Evolutionary conservation across 768 basidiomycete genomes (phyloP).

Genomic region (Hemileccinum impolitum): DNA sequence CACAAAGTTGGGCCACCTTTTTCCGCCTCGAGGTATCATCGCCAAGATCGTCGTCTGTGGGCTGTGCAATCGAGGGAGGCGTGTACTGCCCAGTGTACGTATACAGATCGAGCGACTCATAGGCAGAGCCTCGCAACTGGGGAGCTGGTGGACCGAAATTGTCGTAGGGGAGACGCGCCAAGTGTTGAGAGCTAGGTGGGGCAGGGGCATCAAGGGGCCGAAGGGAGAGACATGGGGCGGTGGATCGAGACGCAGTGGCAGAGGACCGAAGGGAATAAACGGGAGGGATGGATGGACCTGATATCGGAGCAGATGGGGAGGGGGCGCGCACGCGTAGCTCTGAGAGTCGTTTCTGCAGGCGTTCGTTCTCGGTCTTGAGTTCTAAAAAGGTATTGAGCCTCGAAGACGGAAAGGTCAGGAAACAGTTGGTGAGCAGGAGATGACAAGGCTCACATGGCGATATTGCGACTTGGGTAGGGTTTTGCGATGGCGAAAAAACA

Average conservation of each 20-base stretch:
- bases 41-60: constrained; percentile 39
- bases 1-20: constrained; percentile 42
- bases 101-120: constrained; percentile 20
- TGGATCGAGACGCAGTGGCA: constrained; percentile 20
- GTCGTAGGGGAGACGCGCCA: constrained; percentile 12
- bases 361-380: constrained; percentile 85
- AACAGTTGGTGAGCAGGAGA: background rate
- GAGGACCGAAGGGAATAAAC: constrained; percentile 25
- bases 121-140: constrained; percentile 11
- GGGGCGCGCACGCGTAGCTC: constrained; percentile 36
- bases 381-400: constrained; percentile 77
- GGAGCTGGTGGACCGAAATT: constrained; percentile 7
- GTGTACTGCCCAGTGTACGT: constrained; percentile 17
- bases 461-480: constrained; percentile 73
- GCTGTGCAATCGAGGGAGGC: constrained; percentile 10
- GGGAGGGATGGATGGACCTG: constrained; percentile 21
- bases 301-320: constrained; percentile 13
- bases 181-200: constrained; percentile 17
- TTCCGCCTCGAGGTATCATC: constrained; percentile 60
- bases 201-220: constrained; percentile 10
- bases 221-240: constrained; percentile 19
- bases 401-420: constrained; percentile 4
- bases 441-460: constrained; percentile 51
- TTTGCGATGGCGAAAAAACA: constrained; percentile 76
- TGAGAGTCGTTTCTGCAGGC: constrained; percentile 58